Percentiles rank a stretch among this genome's conserved stretches.
Conservation (phyloP, 495 filamentous ascomycete genomes). For the Aspergillus campestris region DNA sequence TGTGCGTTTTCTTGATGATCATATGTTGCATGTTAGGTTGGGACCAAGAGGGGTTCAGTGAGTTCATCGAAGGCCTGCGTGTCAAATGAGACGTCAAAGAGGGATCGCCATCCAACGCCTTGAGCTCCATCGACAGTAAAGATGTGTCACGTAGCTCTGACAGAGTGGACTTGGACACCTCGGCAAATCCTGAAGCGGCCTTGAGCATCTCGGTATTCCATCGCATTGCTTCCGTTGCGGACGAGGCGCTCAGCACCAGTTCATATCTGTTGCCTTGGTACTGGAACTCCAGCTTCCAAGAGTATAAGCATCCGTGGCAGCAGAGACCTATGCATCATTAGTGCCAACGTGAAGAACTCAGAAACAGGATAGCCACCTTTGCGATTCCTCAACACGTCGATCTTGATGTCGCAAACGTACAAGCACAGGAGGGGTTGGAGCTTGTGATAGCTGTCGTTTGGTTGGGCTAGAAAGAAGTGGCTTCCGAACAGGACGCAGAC, state of each 20-base stretch:
- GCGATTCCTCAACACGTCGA: conserved; percentile 74
- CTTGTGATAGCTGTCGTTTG: conserved; percentile 46
- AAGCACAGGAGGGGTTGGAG: conserved; percentile 73
- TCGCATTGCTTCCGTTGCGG: conserved; percentile 65
- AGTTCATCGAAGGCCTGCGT: conserved; percentile 72
- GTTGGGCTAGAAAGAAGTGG: conserved; percentile 69
- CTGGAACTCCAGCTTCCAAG: conserved; percentile 92
- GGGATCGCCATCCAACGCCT: conserved; percentile 64
- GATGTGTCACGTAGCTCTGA: conserved; percentile 31
- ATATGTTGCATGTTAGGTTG: conserved; percentile 51
- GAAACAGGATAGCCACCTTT: conserved; percentile 47
- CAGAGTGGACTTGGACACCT: conserved; percentile 15
- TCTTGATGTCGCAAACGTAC: conserved; percentile 55
- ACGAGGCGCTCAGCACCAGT: conserved; percentile 81
- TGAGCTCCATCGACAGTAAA: conserved; percentile 57
- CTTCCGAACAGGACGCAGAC: conserved; percentile 77
- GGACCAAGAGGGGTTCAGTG: conserved; percentile 60
- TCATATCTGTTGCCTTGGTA: conserved; percentile 69
- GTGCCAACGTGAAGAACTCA: neutral
- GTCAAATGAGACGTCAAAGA: conserved; percentile 63
- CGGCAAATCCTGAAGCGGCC: conserved; percentile 16
- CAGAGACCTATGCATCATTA: conserved; percentile 53
- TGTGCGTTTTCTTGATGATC: conserved; percentile 84
- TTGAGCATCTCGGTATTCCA: conserved; percentile 51
- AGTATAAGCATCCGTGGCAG: conserved; percentile 76